Base-by-base conservation (phyloP, 257 asterid genomes). In the Thymus quinquecostatus region DNA sequence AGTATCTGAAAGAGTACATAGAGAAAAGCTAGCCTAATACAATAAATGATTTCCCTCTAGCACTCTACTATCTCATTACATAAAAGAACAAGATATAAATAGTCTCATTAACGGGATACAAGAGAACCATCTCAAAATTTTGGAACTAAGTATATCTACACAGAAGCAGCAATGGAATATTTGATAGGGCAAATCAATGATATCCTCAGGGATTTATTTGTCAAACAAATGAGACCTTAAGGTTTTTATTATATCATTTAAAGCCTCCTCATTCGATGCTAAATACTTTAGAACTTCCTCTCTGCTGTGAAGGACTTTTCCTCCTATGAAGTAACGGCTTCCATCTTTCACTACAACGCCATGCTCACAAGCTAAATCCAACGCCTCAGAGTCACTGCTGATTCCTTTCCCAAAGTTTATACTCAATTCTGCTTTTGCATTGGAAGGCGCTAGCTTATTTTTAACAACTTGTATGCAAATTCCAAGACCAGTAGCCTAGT, bases 361-460 rank as follows among this genome's bases (percentile, higher is more conserved):
- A 77, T 86, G 89, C 72, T 89, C 96, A 75, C 96, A 87, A 53
- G 90, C 99, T 87, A 95, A 76, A 66, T 92, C 97, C 85, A 95
- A 84, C 69, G 90, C 83, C 82, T 95, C 99, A 41, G 84, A 59
- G 50, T 74, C 88, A 21, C 86, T 68, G 70, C 75, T 71, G 60
- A 95, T 76, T 75, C 99, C 98, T 78, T 84, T 72, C 43, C 98
- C 99, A 14, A 88, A 95, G 40, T 74, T 69, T 69, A 95, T 80
- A 41, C 79, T 82, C 68, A 95, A 61, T 50, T 92, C 94, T 14
- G 99, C 94, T 73, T 88, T 86, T 59, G 85, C 76, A 85, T 83
- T 84, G 27, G 91, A 79, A 60, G 93, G 98, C 21, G 98, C 96
- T 36, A 95, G 85, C 80, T 95, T 95, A 62, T 95, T 95, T 75